Evolutionary conservation across 1,284 basidiomycete species (phyloP).

Genomic region (Austroboletus novae-zelandiae): DNA sequence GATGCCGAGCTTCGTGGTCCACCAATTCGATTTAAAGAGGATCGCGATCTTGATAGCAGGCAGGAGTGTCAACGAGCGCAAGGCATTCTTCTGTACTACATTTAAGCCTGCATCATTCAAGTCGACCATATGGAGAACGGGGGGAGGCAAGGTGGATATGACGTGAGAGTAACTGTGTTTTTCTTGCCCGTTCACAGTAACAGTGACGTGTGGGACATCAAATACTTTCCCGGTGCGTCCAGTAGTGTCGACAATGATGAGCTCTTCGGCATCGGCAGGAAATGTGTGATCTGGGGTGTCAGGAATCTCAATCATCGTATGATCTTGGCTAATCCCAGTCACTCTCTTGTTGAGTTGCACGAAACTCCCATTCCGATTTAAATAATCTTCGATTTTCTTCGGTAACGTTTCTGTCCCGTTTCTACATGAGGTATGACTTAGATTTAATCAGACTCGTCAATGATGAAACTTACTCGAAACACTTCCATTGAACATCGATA

Average conservation of each 20-base stretch:
- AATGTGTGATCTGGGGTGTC: background rate
- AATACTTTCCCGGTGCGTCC: background rate
- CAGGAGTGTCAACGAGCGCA: too few relatives aligned
- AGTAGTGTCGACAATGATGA: background rate
- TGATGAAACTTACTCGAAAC: slow-evolving; percentile 10
- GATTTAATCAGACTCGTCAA: too few relatives aligned
- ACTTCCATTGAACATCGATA: slow-evolving; percentile 11
- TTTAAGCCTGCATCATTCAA: too few relatives aligned
- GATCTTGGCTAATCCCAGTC: slow-evolving; percentile 6
- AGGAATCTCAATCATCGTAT: background rate
- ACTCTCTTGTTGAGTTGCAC: slow-evolving; percentile 8
- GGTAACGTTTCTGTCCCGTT: too few relatives aligned
- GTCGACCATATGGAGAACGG: too few relatives aligned
- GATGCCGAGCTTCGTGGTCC: too few relatives aligned
- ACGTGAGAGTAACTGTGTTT: slow-evolving; percentile 12
- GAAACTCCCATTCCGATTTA: too few relatives aligned
- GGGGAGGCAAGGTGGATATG: slow-evolving; percentile 19
- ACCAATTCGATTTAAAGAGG: too few relatives aligned
- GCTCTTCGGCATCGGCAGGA: background rate
- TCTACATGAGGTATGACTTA: too few relatives aligned
- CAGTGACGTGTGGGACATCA: background rate
- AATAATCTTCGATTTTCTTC: too few relatives aligned
- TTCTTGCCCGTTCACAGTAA: slow-evolving; percentile 5
- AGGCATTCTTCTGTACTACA: too few relatives aligned
- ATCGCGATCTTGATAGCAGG: too few relatives aligned